Evolutionary conservation across 306 rosid species (phyloP).

Genomic region (Acacia crassicarpa): DNA sequence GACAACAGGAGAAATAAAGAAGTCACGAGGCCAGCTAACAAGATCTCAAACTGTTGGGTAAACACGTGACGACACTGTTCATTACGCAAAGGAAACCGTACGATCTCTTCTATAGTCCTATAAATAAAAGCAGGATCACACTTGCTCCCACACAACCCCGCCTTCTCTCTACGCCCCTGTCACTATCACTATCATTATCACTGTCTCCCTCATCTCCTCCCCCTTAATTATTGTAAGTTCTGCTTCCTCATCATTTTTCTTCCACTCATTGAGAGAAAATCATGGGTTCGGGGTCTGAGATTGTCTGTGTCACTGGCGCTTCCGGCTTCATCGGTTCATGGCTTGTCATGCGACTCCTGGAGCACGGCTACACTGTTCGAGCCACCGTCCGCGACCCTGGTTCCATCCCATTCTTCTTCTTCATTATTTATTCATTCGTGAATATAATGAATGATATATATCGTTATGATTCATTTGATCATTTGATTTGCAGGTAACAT

Average conservation of each 20-base stretch:
- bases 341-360: slow-evolving; percentile 75
- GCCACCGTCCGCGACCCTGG: slow-evolving; percentile 89
- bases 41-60: not conserved
- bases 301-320: slow-evolving; percentile 77
- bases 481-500: slow-evolving; percentile 41
- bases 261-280: fast-evolving
- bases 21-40: not conserved
- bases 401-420: not conserved
- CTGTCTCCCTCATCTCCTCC: no score
- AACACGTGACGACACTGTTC: not conserved
- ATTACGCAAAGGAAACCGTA: no score
- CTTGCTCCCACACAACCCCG: no score
- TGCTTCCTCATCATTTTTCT: not conserved
- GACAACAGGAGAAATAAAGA: no score
- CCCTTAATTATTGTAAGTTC: no score
- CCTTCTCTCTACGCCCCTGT: no score
- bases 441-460: no score
- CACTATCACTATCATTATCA: no score
- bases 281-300: slow-evolving; percentile 39
- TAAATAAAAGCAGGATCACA: no score
- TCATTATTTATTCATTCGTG: not conserved
- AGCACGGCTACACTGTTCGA: slow-evolving; percentile 66
- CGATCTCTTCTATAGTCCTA: no score
- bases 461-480: not conserved
- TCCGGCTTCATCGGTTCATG: slow-evolving; percentile 82